Base-by-base conservation (phyloP, 2,329 filamentous ascomycete species). In the Trichoderma polysporum region DNA sequence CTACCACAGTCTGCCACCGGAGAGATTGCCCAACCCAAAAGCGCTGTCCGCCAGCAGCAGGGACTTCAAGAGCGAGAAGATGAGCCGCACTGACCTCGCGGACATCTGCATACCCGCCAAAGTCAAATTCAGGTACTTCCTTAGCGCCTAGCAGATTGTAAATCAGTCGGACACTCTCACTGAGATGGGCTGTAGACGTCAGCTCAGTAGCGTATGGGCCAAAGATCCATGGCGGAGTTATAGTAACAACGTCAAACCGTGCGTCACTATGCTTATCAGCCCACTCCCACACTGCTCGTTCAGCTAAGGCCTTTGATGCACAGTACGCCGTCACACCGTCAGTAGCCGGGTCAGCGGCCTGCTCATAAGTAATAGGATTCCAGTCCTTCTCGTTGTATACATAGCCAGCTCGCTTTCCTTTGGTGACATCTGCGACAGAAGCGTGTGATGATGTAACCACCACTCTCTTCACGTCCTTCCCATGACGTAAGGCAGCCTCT, bases 261-360 rank as follows among this genome's bases (percentile, higher is more conserved):
- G 29, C 82, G 25, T 68, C 41, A 4, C 22, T 35, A 19, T 72
- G 68, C 31, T 65, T 66, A 2, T 60, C 37, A 49, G 71, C 66
- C 66, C 70, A 75, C 1, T 85, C 81, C 89, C 89, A 91, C 1
- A 88, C 87, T 1, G 88, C 86, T 68, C 83, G 85, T 73, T 91
- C 89, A 0, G 88, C 88, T 69, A 92, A 88, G 1, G 84, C 85
- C 61, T 74, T 73, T 19, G 71, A 72, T 3, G 69, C 71, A 12
- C 68, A 70, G 59, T 74, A 75, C 8, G 70, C 72, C 2, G 67
- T 69, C 3, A 66, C 68, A 2, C 58, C 41, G 17, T 60, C 41
- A 2, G 67, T 69, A 22, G 68, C 56, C 13, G 60, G 62, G 7
- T 58, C 37, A 12, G 33, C 61, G 8, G 59, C 47, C 3, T 62